A percentile compares a stretch with the other conserved stretches of the same genome.
phyloP scores from a whole-genome alignment of 2,329 filamentous ascomycete species.

The Aspergillus flavus region DNA sequence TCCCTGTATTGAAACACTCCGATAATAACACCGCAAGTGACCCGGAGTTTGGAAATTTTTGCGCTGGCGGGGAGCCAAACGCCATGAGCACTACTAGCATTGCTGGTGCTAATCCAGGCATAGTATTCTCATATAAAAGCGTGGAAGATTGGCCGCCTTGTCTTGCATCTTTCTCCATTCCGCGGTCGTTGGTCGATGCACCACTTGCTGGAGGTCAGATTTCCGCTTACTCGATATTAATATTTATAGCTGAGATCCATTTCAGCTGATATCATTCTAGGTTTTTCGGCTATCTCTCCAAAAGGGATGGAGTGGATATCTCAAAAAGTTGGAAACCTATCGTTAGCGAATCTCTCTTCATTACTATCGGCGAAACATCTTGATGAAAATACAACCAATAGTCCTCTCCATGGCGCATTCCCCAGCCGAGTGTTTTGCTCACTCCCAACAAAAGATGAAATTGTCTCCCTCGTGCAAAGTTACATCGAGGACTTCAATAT shows the following conservation, averaged over 20 bases:
- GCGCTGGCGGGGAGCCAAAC: not conserved
- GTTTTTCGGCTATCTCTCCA: conserved; percentile 12
- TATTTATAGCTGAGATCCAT: not conserved
- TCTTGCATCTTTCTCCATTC: conserved; percentile 12
- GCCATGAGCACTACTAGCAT: not conserved
- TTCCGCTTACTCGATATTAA: not conserved
- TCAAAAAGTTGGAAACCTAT: conserved; percentile 10
- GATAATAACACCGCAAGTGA: not conserved
- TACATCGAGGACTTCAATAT: conserved; percentile 19
- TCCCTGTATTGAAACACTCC: not conserved
- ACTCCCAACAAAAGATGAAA: conserved; percentile 16
- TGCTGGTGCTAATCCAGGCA: not conserved
- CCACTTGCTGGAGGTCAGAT: conserved; percentile 13
- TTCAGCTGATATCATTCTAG: conserved; percentile 4
- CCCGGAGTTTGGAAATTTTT: not conserved
- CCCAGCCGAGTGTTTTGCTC: conserved; percentile 13
- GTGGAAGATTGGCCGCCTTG: not conserved
- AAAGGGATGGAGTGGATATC: conserved; percentile 20
- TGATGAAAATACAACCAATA: not conserved
- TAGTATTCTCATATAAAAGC: not conserved
- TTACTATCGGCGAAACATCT: not conserved
- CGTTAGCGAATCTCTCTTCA: not conserved
- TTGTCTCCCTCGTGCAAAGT: conserved; percentile 10
- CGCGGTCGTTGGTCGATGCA: conserved; percentile 14
- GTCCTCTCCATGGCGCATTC: conserved; percentile 4